Conservation (phyloP, 2,329 filamentous ascomycete genomes). For the Biscogniauxia marginata region DNA sequence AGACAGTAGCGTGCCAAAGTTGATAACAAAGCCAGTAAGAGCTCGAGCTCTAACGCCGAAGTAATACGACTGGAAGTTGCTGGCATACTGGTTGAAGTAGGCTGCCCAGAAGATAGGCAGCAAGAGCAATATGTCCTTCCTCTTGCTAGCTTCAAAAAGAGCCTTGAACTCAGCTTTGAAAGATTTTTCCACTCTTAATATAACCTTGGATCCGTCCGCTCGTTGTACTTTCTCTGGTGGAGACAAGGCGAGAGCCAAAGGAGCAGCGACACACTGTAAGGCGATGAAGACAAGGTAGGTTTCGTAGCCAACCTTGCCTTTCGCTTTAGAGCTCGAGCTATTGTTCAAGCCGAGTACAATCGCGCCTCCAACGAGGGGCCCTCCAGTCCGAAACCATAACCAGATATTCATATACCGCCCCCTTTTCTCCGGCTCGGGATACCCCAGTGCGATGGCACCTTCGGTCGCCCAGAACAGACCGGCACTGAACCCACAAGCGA, state of each 20-base stretch:
- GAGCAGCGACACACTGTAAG: slow-evolving; percentile 62
- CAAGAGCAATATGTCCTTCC: slow-evolving; percentile 67
- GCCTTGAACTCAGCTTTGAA: slow-evolving; percentile 58
- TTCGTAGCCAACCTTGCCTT: slow-evolving; percentile 62
- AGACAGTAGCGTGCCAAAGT: slow-evolving; percentile 62
- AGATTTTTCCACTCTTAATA: slow-evolving; percentile 59
- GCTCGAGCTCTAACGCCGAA: slow-evolving; percentile 69
- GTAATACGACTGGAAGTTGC: slow-evolving; percentile 59
- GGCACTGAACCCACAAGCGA: slow-evolving; percentile 67
- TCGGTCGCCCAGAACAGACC: slow-evolving; percentile 77
- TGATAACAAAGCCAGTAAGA: slow-evolving; percentile 67
- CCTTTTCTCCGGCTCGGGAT: slow-evolving; percentile 68
- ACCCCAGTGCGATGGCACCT: slow-evolving; percentile 68
- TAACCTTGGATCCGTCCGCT: slow-evolving; percentile 62
- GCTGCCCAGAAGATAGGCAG: slow-evolving; percentile 74
- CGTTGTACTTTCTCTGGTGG: slow-evolving; percentile 62
- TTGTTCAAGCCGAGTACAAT: slow-evolving; percentile 69
- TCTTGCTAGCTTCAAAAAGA: slow-evolving; percentile 63
- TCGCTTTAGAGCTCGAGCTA: slow-evolving; percentile 43
- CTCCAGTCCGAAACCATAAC: slow-evolving; percentile 56
- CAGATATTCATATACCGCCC: slow-evolving; percentile 67
- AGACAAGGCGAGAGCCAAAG: slow-evolving; percentile 62
- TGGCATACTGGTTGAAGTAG: slow-evolving; percentile 42
- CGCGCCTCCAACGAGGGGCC: slow-evolving; percentile 65
- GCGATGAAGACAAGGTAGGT: slow-evolving; percentile 72